phyloP scores from a whole-genome alignment of 1,284 basidiomycete species.

The Ustilago esculenta region DNA sequence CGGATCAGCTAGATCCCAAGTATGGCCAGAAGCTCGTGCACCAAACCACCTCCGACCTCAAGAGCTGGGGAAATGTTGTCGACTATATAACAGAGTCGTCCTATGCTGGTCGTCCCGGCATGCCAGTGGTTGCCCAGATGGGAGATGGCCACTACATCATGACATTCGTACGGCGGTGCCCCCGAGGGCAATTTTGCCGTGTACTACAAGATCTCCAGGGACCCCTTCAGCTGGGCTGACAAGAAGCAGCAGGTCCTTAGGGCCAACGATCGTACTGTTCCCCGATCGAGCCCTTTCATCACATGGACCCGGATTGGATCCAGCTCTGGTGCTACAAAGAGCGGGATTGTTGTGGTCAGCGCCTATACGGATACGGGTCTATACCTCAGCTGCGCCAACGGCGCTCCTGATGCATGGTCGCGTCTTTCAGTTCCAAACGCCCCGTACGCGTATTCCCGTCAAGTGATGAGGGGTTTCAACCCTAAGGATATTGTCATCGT shows the following conservation, averaged over 20 bases:
- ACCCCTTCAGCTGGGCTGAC: constrained; percentile 32
- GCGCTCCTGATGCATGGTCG: constrained; percentile 16
- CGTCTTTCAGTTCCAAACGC: constrained; percentile 21
- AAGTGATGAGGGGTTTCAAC: constrained; percentile 28
- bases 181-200: constrained; percentile 30
- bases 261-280: constrained; percentile 58
- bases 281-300: constrained; percentile 61
- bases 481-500: constrained; percentile 40
- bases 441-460: constrained; percentile 27
- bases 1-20: constrained; percentile 67
- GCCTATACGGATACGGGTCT: constrained; percentile 40
- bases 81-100: constrained; percentile 62
- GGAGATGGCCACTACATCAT: constrained; percentile 65
- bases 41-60: constrained; percentile 63
- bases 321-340: constrained; percentile 18
- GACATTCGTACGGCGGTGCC: constrained; percentile 65
- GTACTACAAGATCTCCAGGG: constrained; percentile 38
- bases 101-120: constrained; percentile 66
- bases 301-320: constrained; percentile 65
- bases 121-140: constrained; percentile 66
- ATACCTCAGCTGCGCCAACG: constrained; percentile 32
- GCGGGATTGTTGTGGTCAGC: constrained; percentile 66
- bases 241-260: constrained; percentile 29
- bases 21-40: constrained; percentile 68
- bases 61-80: constrained; percentile 65